Evolutionary conservation across 148 eudicot genomes (phyloP).

Genomic region (Fagopyrum homotropicum): DNA sequence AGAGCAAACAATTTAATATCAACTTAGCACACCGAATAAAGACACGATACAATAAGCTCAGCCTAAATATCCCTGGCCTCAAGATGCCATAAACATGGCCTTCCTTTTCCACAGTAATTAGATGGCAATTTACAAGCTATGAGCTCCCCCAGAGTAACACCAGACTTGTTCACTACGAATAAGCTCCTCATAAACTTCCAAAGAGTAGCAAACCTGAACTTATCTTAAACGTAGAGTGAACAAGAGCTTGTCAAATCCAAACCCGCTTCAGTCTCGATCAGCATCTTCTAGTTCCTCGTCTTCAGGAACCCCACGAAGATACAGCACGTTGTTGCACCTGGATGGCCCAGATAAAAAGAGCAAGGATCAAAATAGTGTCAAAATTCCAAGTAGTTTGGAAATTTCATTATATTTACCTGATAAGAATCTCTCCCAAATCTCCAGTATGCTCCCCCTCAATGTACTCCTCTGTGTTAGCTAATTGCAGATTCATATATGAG

Average conservation of each 20-base stretch:
- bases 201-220: neutral
- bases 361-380: neutral
- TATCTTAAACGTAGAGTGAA: neutral
- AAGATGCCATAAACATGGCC: neutral
- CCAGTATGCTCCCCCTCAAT: constrained; percentile 84
- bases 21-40: neutral
- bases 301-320: constrained; percentile 81
- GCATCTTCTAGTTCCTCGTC: constrained; percentile 84
- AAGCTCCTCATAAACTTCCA: neutral
- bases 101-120: neutral
- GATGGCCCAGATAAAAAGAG: constrained; percentile 12
- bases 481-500: constrained; percentile 74
- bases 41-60: neutral
- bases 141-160: neutral
- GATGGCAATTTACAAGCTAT: neutral
- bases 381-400: neutral
- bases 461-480: constrained; percentile 83
- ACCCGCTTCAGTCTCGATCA: constrained; percentile 36
- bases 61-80: neutral
- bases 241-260: neutral
- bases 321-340: constrained; percentile 85
- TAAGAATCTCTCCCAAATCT: constrained; percentile 91
- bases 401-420: constrained; percentile 44
- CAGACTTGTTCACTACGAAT: neutral
- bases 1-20: neutral